Evolutionary conservation across 2,329 filamentous ascomycete species (phyloP).

Genomic region (Simplicillium aogashimaense): DNA sequence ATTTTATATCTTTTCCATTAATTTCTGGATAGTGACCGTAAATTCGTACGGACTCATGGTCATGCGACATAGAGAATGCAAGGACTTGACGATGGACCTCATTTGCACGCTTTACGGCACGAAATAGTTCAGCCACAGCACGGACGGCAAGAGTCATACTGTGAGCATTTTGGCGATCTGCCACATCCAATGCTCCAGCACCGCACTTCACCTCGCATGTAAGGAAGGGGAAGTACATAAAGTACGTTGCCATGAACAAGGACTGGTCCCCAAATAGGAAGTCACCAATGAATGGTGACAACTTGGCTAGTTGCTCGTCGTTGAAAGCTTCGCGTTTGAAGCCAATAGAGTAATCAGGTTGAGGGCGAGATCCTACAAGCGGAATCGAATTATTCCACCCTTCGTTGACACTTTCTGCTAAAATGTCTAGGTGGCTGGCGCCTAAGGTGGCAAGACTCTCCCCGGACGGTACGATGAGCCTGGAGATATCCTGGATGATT

Average conservation of each 20-base stretch:
- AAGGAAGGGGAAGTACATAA: constrained; percentile 40
- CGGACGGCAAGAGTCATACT: constrained; percentile 29
- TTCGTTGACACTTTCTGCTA: too few relatives aligned
- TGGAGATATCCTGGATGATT: too few relatives aligned
- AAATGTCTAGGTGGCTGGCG: too few relatives aligned
- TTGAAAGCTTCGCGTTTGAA: too few relatives aligned
- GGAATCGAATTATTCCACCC: too few relatives aligned
- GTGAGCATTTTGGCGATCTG: constrained; percentile 28
- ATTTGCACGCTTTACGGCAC: constrained; percentile 20
- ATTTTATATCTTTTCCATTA: constrained; percentile 18
- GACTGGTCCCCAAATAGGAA: constrained; percentile 21
- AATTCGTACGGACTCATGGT: constrained; percentile 16
- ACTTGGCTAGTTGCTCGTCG: too few relatives aligned
- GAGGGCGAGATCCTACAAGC: too few relatives aligned
- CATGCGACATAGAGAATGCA: constrained; percentile 30
- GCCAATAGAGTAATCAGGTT: too few relatives aligned
- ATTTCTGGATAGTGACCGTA: constrained; percentile 27
- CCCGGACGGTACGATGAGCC: too few relatives aligned
- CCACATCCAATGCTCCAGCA: constrained; percentile 21
- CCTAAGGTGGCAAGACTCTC: too few relatives aligned
- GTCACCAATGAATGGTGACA: constrained; percentile 17
- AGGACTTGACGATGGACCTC: constrained; percentile 30
- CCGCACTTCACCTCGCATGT: constrained; percentile 37
- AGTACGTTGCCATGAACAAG: constrained; percentile 32
- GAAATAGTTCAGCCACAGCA: constrained; percentile 27